Percentiles rank a stretch among this genome's conserved stretches.
Evolutionary conservation across 2,329 filamentous ascomycete species (phyloP).

Genomic region (Cladophialophora yegresii): DNA sequence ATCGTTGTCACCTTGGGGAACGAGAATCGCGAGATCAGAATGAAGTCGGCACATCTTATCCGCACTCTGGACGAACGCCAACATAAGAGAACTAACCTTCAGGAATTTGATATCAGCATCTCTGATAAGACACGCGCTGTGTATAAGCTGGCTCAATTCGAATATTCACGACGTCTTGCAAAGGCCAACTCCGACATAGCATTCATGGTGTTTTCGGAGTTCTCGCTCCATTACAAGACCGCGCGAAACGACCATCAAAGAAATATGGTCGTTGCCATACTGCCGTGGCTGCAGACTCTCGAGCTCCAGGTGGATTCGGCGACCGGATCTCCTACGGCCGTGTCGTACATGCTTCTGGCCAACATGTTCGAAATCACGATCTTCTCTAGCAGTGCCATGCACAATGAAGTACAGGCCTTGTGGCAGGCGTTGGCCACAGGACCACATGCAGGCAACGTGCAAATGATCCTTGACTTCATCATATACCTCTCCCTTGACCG

Average conservation of each 20-base stretch:
- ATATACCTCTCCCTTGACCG: constrained; percentile 90
- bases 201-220: constrained; percentile 94
- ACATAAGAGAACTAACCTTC: constrained; percentile 82
- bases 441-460: constrained; percentile 89
- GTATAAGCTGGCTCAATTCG: constrained; percentile 95
- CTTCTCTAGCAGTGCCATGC: constrained; percentile 79
- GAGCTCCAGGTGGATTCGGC: constrained; percentile 90
- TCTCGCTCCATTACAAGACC: constrained; percentile 88
- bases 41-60: constrained; percentile 80
- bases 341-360: constrained; percentile 90
- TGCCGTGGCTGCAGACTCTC: constrained; percentile 95
- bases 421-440: constrained; percentile 97
- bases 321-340: constrained; percentile 76
- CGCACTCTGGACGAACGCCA: constrained; percentile 80
- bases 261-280: constrained; percentile 89
- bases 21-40: constrained; percentile 82
- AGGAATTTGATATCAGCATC: constrained; percentile 97
- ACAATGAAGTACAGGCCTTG: constrained; percentile 95
- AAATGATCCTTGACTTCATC: constrained; percentile 92
- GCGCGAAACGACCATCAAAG: constrained; percentile 79
- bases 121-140: constrained; percentile 98
- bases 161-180: constrained; percentile 86
- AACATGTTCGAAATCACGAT: constrained; percentile 97
- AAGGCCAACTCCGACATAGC: constrained; percentile 86
- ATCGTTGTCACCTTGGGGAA: constrained; percentile 92